Conservation (phyloP, 768 basidiomycete genomes). For the Tulasnella sp. region DNA sequence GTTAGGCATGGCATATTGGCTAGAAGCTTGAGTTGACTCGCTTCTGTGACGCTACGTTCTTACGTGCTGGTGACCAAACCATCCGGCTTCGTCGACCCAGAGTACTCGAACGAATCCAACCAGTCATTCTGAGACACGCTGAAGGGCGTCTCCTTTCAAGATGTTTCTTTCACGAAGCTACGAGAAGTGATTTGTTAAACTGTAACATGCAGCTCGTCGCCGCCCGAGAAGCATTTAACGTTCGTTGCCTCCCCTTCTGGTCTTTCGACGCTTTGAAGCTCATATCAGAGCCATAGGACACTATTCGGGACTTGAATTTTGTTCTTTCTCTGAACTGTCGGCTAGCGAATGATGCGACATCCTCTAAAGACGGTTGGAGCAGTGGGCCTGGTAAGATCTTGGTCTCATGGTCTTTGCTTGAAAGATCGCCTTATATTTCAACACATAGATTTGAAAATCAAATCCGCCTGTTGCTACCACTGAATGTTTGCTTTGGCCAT, state of each 20-base stretch:
- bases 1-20: background rate
- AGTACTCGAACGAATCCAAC: background rate
- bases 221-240: background rate
- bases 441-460: too few species aligned
- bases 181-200: background rate
- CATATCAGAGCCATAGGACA: background rate
- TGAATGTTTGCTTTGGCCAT: too few species aligned
- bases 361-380: too few species aligned
- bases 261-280: background rate
- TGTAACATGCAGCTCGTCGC: background rate
- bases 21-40: background rate
- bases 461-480: too few species aligned
- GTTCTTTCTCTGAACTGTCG: background rate
- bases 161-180: background rate
- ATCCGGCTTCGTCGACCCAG: background rate
- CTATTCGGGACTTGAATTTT: background rate
- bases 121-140: background rate
- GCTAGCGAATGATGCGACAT: too few species aligned
- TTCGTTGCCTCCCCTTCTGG: background rate
- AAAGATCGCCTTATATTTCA: too few species aligned
- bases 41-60: background rate
- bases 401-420: too few species aligned
- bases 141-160: background rate
- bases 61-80: background rate
- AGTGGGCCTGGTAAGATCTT: too few species aligned